Evolutionary conservation across 202 grass and related monocot genomes (phyloP), one percentile per base, ranked within the genome.

Genomic region (Alloteropsis angusta): DNA sequence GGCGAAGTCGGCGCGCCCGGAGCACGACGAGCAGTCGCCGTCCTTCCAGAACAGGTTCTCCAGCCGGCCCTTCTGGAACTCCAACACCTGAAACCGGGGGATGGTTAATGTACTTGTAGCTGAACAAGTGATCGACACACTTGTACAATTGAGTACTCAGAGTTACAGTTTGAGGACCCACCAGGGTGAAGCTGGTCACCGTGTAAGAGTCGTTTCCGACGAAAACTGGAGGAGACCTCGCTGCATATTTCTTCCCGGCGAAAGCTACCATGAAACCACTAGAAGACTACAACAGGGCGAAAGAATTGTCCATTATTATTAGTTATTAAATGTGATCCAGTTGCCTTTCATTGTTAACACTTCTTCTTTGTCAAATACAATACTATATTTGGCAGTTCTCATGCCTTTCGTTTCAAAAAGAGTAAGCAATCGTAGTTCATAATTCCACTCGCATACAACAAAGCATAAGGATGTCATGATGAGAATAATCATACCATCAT

Each of bases 151-250:
- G 1, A 32, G 34, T 47, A 15, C n/a, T n/a, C n/a, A 71, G 26
- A 21, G 57, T 19, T 45, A 46, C 0, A 16, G 68, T 8, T 39
- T 32, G 75, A 34, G 28, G 58, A 39, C 82, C 18, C 65, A 98
- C 95, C 95, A 95, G 89, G 47, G 95, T 98, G n/a, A 95, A 98
- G 25, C 75, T 79, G 44, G 87, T 95, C 34, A 98, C 89, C 8
- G 77, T 67, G 42, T 77, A 86, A 26, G 87, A 71, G 65, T 3
- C 80, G 81, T 95, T 93, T 62, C 66, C 73, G 16, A 98, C 67
- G 57, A 93, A 95, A 14, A 74, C 72, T 0, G 96, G 96, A 15
- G 14, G 16, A 18, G 96, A 98, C 39, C 92, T 87, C 49, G 96
- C 96, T 10, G 96, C 96, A n/a, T 93, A 98, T 28, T 95, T 98